A percentile compares a stretch with the other conserved stretches of the same genome.
Evolutionary conservation across 257 asterid genomes (phyloP).

Genomic region (Solanum appendiculatum): DNA sequence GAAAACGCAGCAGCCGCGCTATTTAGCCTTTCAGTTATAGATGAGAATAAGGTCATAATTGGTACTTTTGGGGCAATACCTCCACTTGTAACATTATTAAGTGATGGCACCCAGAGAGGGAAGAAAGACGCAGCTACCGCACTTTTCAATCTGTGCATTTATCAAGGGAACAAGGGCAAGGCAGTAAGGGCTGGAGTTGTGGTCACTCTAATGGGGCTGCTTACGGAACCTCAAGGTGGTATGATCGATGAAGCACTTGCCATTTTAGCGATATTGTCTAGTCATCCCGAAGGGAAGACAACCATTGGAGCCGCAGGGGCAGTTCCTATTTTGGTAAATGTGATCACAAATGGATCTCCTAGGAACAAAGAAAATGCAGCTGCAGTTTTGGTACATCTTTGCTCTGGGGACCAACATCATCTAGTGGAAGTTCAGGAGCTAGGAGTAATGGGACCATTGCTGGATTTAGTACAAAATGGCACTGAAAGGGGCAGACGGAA

Average conservation of each 20-base stretch:
- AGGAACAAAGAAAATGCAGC: slow-evolving; percentile 86
- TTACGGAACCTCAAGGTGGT: slow-evolving; percentile 66
- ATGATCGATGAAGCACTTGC: slow-evolving; percentile 96
- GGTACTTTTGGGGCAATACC: slow-evolving; percentile 87
- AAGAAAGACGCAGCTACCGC: slow-evolving; percentile 95
- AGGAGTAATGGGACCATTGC: slow-evolving; percentile 59
- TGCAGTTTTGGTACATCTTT: slow-evolving; percentile 80
- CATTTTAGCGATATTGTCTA: slow-evolving; percentile 74
- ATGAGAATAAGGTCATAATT: slow-evolving; percentile 72
- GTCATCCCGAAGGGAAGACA: slow-evolving; percentile 75
- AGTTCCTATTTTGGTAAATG: slow-evolving; percentile 60
- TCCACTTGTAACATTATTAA: slow-evolving; percentile 63
- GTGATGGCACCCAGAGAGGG: slow-evolving; percentile 78
- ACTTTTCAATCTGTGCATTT: slow-evolving; percentile 83
- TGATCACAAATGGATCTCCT: slow-evolving; percentile 66
- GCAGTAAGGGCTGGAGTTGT: slow-evolving; percentile 90
- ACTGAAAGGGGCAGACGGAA: slow-evolving; percentile 86
- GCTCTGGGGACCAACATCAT: slow-evolving; percentile 66
- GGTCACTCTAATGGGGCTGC: slow-evolving; percentile 65
- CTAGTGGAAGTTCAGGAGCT: slow-evolving; percentile 63
- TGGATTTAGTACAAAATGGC: slow-evolving; percentile 66
- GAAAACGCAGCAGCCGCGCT: slow-evolving; percentile 96
- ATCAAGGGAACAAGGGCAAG: slow-evolving; percentile 93
- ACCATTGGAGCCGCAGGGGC: slow-evolving; percentile 84
- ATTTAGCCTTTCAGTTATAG: slow-evolving; percentile 89